phyloP scores from a whole-genome alignment of 306 rosid species.

The Trifolium pratense region DNA sequence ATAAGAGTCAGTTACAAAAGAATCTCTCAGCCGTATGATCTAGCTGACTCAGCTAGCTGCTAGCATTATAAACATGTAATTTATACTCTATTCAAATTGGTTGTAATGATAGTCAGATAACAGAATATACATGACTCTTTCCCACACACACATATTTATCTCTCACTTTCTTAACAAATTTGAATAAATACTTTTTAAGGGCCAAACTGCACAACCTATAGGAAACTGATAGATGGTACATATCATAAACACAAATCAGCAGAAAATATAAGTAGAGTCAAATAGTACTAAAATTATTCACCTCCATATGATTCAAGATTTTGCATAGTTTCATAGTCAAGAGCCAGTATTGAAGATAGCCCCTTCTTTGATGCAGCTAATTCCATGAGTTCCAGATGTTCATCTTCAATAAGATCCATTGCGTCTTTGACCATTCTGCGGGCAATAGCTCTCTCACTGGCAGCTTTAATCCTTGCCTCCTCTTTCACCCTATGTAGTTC shows the following conservation, averaged over 20 bases:
- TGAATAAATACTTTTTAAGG: background rate
- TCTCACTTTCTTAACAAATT: slow-evolving; percentile 1
- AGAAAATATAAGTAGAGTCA: slow-evolving; percentile 20
- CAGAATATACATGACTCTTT: background rate
- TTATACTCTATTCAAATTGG: slow-evolving; percentile 11
- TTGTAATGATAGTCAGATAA: background rate
- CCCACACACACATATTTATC: background rate
- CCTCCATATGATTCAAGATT: slow-evolving; percentile 69
- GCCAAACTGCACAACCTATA: slow-evolving; percentile 5
- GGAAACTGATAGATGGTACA: slow-evolving; percentile 1
- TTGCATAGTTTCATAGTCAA: slow-evolving; percentile 67
- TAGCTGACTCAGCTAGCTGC: slow-evolving; percentile 7
- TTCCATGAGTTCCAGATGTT: slow-evolving; percentile 78
- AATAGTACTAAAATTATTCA: slow-evolving; percentile 32
- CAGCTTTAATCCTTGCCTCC: slow-evolving; percentile 74
- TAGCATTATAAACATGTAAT: background rate
- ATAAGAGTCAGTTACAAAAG: background rate
- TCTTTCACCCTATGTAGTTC: slow-evolving; percentile 69
- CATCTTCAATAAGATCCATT: slow-evolving; percentile 75
- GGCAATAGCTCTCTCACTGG: slow-evolving; percentile 71
- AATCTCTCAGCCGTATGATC: background rate
- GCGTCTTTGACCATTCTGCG: slow-evolving; percentile 77
- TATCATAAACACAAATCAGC: slow-evolving; percentile 15
- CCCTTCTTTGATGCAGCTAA: slow-evolving; percentile 73
- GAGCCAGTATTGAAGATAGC: slow-evolving; percentile 62